Conservation (phyloP, 306 rosid genomes). For the Vigna angularis region DNA sequence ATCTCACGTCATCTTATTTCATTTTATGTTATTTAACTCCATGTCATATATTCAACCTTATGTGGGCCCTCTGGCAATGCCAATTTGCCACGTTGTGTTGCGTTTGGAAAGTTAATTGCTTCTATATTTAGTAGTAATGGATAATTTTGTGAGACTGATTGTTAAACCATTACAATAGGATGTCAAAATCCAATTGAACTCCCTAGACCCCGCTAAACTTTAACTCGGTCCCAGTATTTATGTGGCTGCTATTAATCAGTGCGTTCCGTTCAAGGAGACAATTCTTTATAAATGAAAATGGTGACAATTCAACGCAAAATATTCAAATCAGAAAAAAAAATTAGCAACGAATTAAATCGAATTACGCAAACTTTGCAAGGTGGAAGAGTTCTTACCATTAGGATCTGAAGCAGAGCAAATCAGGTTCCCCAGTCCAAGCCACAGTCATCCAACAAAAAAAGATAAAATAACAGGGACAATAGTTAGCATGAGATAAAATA, state of each 20-base stretch:
- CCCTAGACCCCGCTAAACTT: not conserved
- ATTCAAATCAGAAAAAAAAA: slow-evolving; percentile 17
- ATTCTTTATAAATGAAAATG: too few species aligned
- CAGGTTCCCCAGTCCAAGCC: slow-evolving; percentile 45
- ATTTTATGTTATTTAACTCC: not conserved
- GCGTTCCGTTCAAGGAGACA: not conserved
- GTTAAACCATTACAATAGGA: not conserved
- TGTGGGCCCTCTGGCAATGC: not conserved
- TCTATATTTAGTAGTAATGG: not conserved
- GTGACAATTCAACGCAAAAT: slow-evolving; percentile 12
- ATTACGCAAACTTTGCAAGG: not conserved
- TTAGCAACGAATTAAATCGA: not conserved
- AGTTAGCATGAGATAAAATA: slow-evolving; percentile 17
- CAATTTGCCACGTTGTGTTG: slow-evolving; percentile 3
- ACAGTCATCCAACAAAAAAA: slow-evolving; percentile 11
- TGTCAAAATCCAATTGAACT: slow-evolving; percentile 14
- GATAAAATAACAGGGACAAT: not conserved
- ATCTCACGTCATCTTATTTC: not conserved
- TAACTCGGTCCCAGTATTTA: slow-evolving; percentile 16
- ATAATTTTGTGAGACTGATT: slow-evolving; percentile 20
- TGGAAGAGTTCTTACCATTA: slow-evolving; percentile 63
- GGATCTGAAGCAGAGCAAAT: slow-evolving; percentile 77
- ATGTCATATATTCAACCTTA: not conserved
- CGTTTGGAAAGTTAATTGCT: slow-evolving; percentile 3
- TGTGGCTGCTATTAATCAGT: not conserved